Evolutionary conservation across 345 rosid species (phyloP), one percentile per base, ranked within the genome.

Genomic region (Melastoma malabathricum): DNA sequence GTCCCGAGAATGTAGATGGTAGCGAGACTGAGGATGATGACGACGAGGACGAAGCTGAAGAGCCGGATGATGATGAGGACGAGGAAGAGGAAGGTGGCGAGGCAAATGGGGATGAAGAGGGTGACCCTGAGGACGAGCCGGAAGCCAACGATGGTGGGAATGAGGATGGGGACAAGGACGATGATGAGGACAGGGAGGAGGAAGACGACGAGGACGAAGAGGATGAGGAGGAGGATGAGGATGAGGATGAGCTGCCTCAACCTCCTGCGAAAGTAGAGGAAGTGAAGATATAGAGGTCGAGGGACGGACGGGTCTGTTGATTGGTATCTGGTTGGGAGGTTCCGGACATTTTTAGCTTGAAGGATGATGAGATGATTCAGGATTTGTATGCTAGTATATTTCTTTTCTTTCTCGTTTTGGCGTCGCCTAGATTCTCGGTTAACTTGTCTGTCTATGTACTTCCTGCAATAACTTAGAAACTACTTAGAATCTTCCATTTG

Each of bases 211-310:
- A 69, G 0, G 83, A 49, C 0, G 79, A 44, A 0, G 77, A 45
- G 0, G 83, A 61, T 0, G 83, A 59, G 0, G 80, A 69, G 0
- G 78, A 59, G 0, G 79, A 67, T 0, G 79, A 74, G 0, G 82
- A 71, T 0, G 76, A 74, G 4, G 81, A 76, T 10, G 76, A 68
- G 22, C 43, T 51, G 53, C 72, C 73, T 51, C 78, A 78, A 55
- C 78, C 84, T 54, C 84, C 84, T 22, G 22, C 78, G 16, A 78
- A n/a, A 78, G 68, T 72, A 72, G 68, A 68, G 80, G 57, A 78
- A 78, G 65, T 78, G 73, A 78, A 48, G 13, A 48, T 47, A 31
- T 31, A 31, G 38, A 31, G 7, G 38, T 9, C 25, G 4, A 22
- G 4, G 10, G 38, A 9, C 10, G 38, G 9, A n/a, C n/a, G 16